These are phyloP conservation scores for Alternaria brassicicola DNA, from an alignment of 2,329 filamentous ascomycete genomes.

Conservation along the genomic window DNA sequence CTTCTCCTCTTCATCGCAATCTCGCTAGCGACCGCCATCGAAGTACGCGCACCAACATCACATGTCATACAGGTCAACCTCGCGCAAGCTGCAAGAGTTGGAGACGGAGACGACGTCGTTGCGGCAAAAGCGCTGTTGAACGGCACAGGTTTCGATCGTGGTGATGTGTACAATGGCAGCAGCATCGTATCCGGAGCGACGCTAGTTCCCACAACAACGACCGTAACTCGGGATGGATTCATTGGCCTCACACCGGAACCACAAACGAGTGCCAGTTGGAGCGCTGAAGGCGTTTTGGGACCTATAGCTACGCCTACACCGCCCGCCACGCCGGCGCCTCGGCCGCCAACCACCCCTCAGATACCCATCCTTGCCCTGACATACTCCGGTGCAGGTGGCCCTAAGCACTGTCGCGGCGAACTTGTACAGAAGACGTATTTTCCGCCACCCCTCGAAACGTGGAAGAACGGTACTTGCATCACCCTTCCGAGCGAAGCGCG, in stretches of 20 bases:
- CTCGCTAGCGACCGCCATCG: slow-evolving; percentile 36
- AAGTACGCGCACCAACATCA: slow-evolving; percentile 32
- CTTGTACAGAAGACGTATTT: slow-evolving; percentile 36
- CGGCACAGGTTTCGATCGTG: slow-evolving; percentile 37
- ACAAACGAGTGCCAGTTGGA: slow-evolving; percentile 19
- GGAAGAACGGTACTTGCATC: slow-evolving; percentile 43
- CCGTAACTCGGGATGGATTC: slow-evolving; percentile 30
- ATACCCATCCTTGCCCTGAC: slow-evolving; percentile 42
- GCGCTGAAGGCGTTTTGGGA: slow-evolving; percentile 35
- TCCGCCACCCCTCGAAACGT: slow-evolving; percentile 29
- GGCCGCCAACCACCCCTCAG: slow-evolving; percentile 21
- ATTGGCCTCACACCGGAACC: slow-evolving; percentile 31
- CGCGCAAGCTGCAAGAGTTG: slow-evolving; percentile 37
- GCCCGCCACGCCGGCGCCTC: slow-evolving; percentile 9
- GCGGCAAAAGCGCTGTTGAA: slow-evolving; percentile 35
- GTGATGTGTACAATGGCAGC: slow-evolving; percentile 33
- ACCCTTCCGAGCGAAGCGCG: slow-evolving; percentile 40
- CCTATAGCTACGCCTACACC: slow-evolving; percentile 21
- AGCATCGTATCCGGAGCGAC: slow-evolving; percentile 19
- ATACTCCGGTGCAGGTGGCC: slow-evolving; percentile 41
- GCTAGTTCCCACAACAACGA: slow-evolving; percentile 18
- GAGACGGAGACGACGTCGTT: slow-evolving; percentile 22
- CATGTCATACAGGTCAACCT: slow-evolving; percentile 31
- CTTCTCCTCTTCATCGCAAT: slow-evolving; percentile 40
- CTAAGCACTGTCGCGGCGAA: slow-evolving; percentile 45